Evolutionary conservation across 1,284 basidiomycete genomes (phyloP), one percentile per base, ranked within the genome.

Genomic region (Schizophyllum amplum): DNA sequence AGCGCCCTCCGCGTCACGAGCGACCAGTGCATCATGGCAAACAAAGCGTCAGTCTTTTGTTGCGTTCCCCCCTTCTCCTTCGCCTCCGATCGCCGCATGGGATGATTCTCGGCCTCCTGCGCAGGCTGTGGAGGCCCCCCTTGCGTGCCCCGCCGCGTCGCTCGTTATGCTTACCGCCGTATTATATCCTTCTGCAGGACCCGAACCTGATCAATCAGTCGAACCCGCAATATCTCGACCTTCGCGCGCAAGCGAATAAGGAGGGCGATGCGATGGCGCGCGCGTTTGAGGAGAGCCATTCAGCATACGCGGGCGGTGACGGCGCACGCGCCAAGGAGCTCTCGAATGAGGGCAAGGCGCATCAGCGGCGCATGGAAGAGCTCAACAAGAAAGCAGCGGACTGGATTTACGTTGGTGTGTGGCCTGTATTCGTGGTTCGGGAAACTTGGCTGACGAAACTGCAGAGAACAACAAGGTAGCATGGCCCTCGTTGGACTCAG

Each of bases 381-480:
- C 72, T 95, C 62, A 95, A 99, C 70, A 79, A 80, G 60, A 75
- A 97, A 71, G 97, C 96, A 1, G 85, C 86, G 57, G 82, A 88
- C 55, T 96, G 92, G 91, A 97, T 98, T 63, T 98, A 87, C 69
- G 72, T 75, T 58, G 84, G 92, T 93, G 63, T 60, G 72, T 65
- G 24, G 24, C n/a, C n/a, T n/a, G 15, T 20, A 53, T 54, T 51
- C 20, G 20, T 3, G 20, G 51, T 48, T n/a, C 59, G 24, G 42
- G 48, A 26, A 20, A 56, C 21, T 50, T 20, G 48, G 48, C 48
- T 42, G 13, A 52, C 20, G 46, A 49, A 50, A 56, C 47, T 24
- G 46, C 62, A 93, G 92, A 90, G 68, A 96, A 95, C 67, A 97
- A 97, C 74, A 78, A 80, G 69, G 86, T 84, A 58, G 67, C 51